Conservation (phyloP, 352 stramenopile species). For the Phytophthora macrochlamydospora region DNA sequence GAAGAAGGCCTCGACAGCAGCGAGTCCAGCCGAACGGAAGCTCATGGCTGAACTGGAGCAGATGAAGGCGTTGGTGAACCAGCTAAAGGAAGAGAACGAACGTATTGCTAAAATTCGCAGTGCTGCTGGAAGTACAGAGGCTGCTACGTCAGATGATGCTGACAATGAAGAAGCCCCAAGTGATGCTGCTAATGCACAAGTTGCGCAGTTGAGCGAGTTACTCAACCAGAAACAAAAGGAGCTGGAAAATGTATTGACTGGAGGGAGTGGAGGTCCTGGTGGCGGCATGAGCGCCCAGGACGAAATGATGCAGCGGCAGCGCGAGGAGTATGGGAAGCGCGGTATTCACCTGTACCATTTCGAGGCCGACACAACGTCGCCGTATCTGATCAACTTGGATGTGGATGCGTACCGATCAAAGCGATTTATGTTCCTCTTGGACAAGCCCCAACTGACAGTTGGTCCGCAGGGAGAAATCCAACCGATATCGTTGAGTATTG, state of each 20-base stretch:
- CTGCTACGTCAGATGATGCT: conserved; percentile 1
- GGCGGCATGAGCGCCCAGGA: conserved; percentile 68
- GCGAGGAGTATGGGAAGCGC: conserved; percentile 91
- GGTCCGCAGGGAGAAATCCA: conserved; percentile 91
- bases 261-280: conserved; percentile 39
- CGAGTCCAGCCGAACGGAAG: conserved; percentile 90
- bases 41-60: conserved; percentile 95
- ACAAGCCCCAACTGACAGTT: conserved; percentile 56
- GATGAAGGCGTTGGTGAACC: conserved; percentile 90
- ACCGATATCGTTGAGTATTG: conserved; percentile 91
- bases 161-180: conserved; percentile 18
- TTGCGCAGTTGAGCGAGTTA: conserved; percentile 71
- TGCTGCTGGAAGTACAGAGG: conserved; percentile 21
- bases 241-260: conserved; percentile 68
- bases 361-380: conserved; percentile 78
- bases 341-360: conserved; percentile 92
- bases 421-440: conserved; percentile 93
- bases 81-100: conserved; percentile 86
- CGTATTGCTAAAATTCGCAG: conserved; percentile 65
- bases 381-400: conserved; percentile 94
- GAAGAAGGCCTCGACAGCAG: conserved; percentile 93
- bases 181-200: conserved; percentile 28
- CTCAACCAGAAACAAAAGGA: conserved; percentile 76
- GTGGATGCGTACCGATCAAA: conserved; percentile 93
- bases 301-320: conserved; percentile 88